These are phyloP conservation scores for Solanum acaule DNA, from an alignment of 257 asterid species.

Conservation along the genomic window DNA sequence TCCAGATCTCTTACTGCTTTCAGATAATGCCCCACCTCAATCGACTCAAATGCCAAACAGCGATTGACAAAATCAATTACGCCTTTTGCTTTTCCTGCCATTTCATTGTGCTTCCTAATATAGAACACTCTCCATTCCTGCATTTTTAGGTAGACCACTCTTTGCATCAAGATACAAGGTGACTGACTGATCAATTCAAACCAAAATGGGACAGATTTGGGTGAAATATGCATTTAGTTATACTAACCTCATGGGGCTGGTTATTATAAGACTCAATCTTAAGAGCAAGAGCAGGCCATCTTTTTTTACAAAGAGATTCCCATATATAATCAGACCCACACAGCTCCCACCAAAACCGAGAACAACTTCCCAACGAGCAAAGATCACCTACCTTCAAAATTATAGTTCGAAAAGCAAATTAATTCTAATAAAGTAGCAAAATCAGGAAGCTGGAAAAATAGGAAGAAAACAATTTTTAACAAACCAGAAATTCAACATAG, in stretches of 20 bases:
- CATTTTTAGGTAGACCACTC: neutral
- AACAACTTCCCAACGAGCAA: slow-evolving; percentile 82
- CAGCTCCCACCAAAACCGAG: slow-evolving; percentile 71
- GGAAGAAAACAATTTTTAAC: neutral
- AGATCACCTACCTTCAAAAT: slow-evolving; percentile 45
- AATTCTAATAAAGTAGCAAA: neutral
- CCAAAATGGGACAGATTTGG: neutral
- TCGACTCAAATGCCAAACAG: slow-evolving; percentile 48
- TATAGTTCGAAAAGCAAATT: no score
- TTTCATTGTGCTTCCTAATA: slow-evolving; percentile 49
- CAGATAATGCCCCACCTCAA: slow-evolving; percentile 66
- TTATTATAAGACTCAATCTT: slow-evolving; percentile 11
- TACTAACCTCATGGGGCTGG: slow-evolving; percentile 12
- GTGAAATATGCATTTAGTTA: neutral
- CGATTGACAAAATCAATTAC: slow-evolving; percentile 34
- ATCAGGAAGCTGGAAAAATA: neutral
- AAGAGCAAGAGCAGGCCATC: slow-evolving; percentile 50
- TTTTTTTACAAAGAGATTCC: slow-evolving; percentile 48
- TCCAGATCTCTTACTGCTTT: slow-evolving; percentile 47
- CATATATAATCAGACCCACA: slow-evolving; percentile 78
- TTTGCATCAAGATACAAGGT: neutral
- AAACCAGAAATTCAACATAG: neutral
- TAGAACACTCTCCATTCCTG: slow-evolving; percentile 73
- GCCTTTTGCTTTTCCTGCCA: slow-evolving; percentile 42
- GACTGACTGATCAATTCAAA: neutral